phyloP scores from a whole-genome alignment of 2,329 filamentous ascomycete genomes.

The Meredithiella fracta region DNA sequence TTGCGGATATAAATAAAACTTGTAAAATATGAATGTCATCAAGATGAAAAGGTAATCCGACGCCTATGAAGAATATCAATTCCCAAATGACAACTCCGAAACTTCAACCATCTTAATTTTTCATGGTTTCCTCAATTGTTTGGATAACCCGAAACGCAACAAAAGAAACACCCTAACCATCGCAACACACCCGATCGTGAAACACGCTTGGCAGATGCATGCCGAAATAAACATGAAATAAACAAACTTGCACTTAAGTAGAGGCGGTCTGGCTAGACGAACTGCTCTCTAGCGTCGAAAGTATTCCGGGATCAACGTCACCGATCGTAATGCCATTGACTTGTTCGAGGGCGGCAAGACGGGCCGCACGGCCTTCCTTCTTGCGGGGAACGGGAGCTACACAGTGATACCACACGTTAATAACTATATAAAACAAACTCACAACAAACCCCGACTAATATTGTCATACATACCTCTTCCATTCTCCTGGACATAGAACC shows the following conservation, averaged over 20 bases:
- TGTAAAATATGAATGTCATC: too few relatives aligned
- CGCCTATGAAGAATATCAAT: background rate
- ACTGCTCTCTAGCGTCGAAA: slow-evolving; percentile 10
- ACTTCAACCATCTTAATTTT: background rate
- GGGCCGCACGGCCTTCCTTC: slow-evolving; percentile 15
- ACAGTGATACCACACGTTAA: background rate
- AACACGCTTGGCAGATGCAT: background rate
- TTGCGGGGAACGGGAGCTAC: slow-evolving; percentile 15
- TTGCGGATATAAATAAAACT: too few relatives aligned
- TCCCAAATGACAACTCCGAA: background rate
- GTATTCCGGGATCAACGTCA: slow-evolving; percentile 13
- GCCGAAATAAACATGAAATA: background rate
- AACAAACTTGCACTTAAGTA: background rate
- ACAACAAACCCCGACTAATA: background rate
- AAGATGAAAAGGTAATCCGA: background rate
- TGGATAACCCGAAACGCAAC: background rate
- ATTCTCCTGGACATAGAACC: slow-evolving; percentile 98
- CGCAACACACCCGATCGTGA: background rate
- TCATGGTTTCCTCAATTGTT: background rate
- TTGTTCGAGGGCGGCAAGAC: slow-evolving; percentile 14
- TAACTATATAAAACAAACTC: background rate
- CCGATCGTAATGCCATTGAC: slow-evolving; percentile 14
- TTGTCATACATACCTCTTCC: slow-evolving; percentile 49
- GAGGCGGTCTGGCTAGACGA: background rate
- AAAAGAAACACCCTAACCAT: background rate